Base-by-base conservation (phyloP, 352 stramenopile genomes). In the Saprolegnia diclina region DNA sequence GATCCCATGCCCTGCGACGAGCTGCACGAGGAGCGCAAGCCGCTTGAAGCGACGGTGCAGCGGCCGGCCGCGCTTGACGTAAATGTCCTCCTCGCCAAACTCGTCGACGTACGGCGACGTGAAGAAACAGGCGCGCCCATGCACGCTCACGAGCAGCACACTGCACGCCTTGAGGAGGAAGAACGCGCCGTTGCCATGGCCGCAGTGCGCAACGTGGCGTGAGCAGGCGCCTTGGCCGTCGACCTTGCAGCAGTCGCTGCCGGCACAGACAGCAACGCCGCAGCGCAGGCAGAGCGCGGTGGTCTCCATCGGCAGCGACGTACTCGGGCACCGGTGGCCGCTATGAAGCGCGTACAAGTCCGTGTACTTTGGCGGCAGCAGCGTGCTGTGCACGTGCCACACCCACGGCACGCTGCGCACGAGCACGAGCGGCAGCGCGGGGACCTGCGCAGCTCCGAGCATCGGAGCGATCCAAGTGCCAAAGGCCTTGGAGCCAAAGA, bases 71-170 rank as follows among this genome's bases (percentile, higher is more conserved):
- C 86, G 84, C 57, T 85, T 78, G 37, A 94, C 71, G 54, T 91
- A 90, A 62, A 94, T 89, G 56, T 94, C 86, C 74, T 94, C 84
- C 79, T 94, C 86, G 21, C 84, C 86, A 77, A 92, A 94, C 81
- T 90, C 91, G 66, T 94, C 86, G 26, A 94, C 78, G 63, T 94
- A 94, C 46, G 83, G 83, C 67, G 84, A 92, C 4, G 82, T 80
- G 62, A 94, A 94, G 78, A 91, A 92, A 40, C 82, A 92, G 64
- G 81, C 90, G 18, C 85, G 75, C 0, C 82, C 81, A 24, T 59
- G 45, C 0, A 81, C 82, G 52, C 87, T 90, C 0, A 94, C 75
- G 0, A 94, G 73, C 61, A 94, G 64, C 59, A 91, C 81, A 0
- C 81, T 91, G 19, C 80, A 90, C 64, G 81, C 88, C 4, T 83